Conservation (phyloP, 2,329 filamentous ascomycete genomes). For the Neofusicoccum parvum region DNA sequence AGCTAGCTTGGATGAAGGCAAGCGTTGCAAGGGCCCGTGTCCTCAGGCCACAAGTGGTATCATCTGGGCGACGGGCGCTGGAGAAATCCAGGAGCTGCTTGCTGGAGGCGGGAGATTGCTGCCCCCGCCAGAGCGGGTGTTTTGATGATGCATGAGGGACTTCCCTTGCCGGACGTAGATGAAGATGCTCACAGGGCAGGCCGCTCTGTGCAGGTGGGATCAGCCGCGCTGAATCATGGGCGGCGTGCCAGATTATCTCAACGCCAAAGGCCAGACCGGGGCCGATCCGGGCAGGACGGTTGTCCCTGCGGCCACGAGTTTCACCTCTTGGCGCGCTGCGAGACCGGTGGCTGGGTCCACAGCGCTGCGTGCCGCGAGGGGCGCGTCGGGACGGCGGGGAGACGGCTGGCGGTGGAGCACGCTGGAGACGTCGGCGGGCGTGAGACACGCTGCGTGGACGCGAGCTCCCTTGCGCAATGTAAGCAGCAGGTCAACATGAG, state of each 20-base stretch:
- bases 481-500: conserved; percentile 1
- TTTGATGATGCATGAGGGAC: conserved; percentile 8
- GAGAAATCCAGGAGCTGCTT: background rate
- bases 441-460: conserved; percentile 3
- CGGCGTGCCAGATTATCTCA: background rate
- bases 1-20: conserved; percentile 15
- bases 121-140: background rate
- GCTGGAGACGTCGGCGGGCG: background rate
- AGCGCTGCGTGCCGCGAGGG: background rate
- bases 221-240: background rate
- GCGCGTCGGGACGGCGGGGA: background rate
- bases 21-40: conserved; percentile 9
- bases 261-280: background rate
- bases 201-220: background rate
- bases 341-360: background rate
- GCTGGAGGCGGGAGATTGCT: conserved; percentile 12
- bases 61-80: background rate
- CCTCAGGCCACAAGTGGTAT: conserved; percentile 17
- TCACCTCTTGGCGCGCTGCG: background rate
- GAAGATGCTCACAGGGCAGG: conserved; percentile 5
- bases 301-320: conserved; percentile 7
- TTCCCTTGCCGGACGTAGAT: conserved; percentile 11
- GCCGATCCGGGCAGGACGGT: background rate
- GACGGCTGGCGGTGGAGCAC: background rate
- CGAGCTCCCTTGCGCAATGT: background rate